Conservation (phyloP, 2,329 filamentous ascomycete species). For the Diaporthe nobilis region DNA sequence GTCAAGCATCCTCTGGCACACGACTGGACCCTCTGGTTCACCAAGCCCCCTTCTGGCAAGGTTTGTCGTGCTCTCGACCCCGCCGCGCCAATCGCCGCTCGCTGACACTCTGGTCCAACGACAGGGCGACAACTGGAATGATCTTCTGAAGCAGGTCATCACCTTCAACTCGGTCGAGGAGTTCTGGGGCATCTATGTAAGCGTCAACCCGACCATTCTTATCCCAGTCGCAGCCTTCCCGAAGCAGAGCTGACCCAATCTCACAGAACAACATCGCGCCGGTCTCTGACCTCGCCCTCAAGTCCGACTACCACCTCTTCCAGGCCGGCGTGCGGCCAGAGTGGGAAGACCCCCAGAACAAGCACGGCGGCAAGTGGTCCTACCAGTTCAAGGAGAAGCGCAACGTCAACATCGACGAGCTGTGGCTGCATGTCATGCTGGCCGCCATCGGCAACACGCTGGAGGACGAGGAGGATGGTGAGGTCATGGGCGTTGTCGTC, state of each 20-base stretch:
- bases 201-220: constrained; percentile 53
- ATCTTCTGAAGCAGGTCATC: constrained; percentile 97
- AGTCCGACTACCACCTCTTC: constrained; percentile 99
- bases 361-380: constrained; percentile 99
- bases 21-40: constrained; percentile 99
- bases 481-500: constrained; percentile 99
- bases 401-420: constrained; percentile 89
- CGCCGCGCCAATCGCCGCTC: constrained; percentile 27
- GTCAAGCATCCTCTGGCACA: constrained; percentile 99
- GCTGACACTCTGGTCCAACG: constrained; percentile 44
- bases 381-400: constrained; percentile 98
- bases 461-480: constrained; percentile 92
- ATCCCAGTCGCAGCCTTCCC: constrained; percentile 23
- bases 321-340: constrained; percentile 97
- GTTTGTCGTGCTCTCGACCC: constrained; percentile 61
- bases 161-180: constrained; percentile 99
- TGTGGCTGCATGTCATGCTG: constrained; percentile 98
- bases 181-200: constrained; percentile 99
- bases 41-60: constrained; percentile 96
- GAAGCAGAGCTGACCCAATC: constrained; percentile 2
- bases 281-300: constrained; percentile 94
- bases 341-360: constrained; percentile 99
- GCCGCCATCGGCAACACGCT: constrained; percentile 97
- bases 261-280: constrained; percentile 96
- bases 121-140: constrained; percentile 98